phyloP scores from a whole-genome alignment of 495 filamentous ascomycete species.

The Aspergillus affinis region DNA sequence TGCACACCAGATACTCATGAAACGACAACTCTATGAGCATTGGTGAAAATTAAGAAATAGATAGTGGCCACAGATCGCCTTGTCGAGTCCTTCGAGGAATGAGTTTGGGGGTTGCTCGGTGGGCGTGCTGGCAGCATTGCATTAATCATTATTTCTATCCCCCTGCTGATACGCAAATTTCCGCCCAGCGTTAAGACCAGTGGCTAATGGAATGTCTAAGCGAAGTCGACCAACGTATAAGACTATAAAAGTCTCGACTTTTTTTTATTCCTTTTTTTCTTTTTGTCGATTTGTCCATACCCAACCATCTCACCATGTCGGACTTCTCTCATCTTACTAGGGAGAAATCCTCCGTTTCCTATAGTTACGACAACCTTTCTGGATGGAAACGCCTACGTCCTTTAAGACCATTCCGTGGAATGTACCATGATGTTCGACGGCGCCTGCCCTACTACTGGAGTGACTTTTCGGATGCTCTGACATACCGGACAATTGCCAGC shows the following conservation, averaged over 20 bases:
- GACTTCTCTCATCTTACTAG: slow-evolving; percentile 6
- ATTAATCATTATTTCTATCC: not conserved
- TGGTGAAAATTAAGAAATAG: not conserved
- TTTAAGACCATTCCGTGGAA: slow-evolving; percentile 39
- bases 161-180: not conserved
- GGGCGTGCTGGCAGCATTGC: not conserved
- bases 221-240: not conserved
- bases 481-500: slow-evolving; percentile 69
- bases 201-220: not conserved
- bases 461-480: slow-evolving; percentile 71
- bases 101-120: not conserved
- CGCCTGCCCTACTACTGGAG: slow-evolving; percentile 65
- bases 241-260: not conserved
- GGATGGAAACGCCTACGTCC: slow-evolving; percentile 20
- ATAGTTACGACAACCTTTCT: slow-evolving; percentile 14
- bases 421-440: slow-evolving; percentile 65
- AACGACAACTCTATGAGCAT: not conserved
- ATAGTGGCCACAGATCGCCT: not conserved
- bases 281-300: not conserved
- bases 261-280: not conserved
- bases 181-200: not conserved
- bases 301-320: slow-evolving; percentile 7
- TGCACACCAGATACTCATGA: not conserved
- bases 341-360: slow-evolving; percentile 13
- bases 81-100: not conserved